Percentiles rank a stretch among this genome's conserved stretches.
Evolutionary conservation across 2,329 filamentous ascomycete genomes (phyloP).

Genomic region (Xylogone sp.): DNA sequence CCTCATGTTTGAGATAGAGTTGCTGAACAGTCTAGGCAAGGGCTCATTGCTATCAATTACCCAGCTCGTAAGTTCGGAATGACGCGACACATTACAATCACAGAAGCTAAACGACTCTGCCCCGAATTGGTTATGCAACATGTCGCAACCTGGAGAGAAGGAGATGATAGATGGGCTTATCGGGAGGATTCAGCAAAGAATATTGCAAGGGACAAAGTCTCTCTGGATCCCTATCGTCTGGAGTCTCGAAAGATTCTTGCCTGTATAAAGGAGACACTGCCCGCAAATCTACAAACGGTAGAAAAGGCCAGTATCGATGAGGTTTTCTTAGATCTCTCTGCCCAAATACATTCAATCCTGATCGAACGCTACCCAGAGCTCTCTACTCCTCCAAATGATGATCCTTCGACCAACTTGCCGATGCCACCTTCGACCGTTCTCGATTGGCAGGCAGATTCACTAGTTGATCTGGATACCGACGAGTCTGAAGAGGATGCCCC

Average conservation of each 20-base stretch:
- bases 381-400: slow-evolving; percentile 62
- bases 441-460: slow-evolving; percentile 79
- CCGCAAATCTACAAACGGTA: slow-evolving; percentile 62
- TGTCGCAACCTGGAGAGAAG: slow-evolving; percentile 91
- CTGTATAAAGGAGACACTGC: slow-evolving; percentile 70
- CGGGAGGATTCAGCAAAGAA: slow-evolving; percentile 73
- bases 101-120: slow-evolving; percentile 83
- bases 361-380: slow-evolving; percentile 76
- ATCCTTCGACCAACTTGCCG: slow-evolving; percentile 68
- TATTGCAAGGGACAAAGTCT: slow-evolving; percentile 89
- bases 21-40: slow-evolving; percentile 55
- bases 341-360: slow-evolving; percentile 73
- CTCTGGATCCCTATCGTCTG: slow-evolving; percentile 83
- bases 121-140: slow-evolving; percentile 83
- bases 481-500: slow-evolving; percentile 76
- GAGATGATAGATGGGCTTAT: slow-evolving; percentile 89
- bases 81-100: slow-evolving; percentile 70
- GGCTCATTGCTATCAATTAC: slow-evolving; percentile 95
- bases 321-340: slow-evolving; percentile 88
- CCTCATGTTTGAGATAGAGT: background rate
- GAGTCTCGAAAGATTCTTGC: slow-evolving; percentile 80
- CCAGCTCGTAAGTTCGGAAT: slow-evolving; percentile 79
- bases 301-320: slow-evolving; percentile 97
- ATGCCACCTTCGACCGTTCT: slow-evolving; percentile 68
- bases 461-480: slow-evolving; percentile 70